Percentiles rank a stretch among this genome's conserved stretches.
These are phyloP conservation scores for Huntiella savannae DNA, from an alignment of 2,329 filamentous ascomycete genomes.

Conservation along the genomic window DNA sequence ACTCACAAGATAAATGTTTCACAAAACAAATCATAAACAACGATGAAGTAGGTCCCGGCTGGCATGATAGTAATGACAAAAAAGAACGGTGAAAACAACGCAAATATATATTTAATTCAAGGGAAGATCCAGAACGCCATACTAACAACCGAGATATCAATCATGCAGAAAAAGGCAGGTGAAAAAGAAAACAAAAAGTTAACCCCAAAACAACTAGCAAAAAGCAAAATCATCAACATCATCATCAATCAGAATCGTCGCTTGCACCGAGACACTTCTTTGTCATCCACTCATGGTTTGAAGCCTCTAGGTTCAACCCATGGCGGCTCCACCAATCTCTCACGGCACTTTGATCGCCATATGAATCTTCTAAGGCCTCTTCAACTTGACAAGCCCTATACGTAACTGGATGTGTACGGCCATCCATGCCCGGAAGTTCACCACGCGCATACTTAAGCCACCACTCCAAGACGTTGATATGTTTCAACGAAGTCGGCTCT, in stretches of 20 bases:
- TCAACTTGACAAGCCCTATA: conserved; percentile 94
- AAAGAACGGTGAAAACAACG: not conserved
- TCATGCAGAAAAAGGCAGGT: not conserved
- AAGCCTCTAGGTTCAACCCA: conserved; percentile 61
- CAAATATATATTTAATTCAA: not conserved
- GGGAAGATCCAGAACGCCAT: not conserved
- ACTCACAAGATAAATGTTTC: too few relatives aligned
- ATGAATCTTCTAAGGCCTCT: conserved; percentile 77
- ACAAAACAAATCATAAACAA: too few relatives aligned
- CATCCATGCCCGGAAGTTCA: conserved; percentile 33
- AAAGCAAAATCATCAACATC: not conserved
- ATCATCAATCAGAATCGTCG: too few relatives aligned
- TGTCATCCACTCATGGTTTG: conserved; percentile 81
- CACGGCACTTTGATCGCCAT: conserved; percentile 54
- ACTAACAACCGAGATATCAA: not conserved
- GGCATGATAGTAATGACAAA: too few relatives aligned
- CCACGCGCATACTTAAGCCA: conserved; percentile 55
- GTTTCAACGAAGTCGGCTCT: conserved; percentile 70
- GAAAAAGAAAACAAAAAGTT: not conserved
- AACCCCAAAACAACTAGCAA: not conserved
- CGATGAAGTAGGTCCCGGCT: not conserved
- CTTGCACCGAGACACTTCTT: conserved; percentile 42
- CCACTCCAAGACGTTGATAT: conserved; percentile 76
- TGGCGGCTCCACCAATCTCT: conserved; percentile 76
- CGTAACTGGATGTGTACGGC: conserved; percentile 50